Conservation (phyloP, 1,284 basidiomycete genomes). For the Spongispora temasekensis region DNA sequence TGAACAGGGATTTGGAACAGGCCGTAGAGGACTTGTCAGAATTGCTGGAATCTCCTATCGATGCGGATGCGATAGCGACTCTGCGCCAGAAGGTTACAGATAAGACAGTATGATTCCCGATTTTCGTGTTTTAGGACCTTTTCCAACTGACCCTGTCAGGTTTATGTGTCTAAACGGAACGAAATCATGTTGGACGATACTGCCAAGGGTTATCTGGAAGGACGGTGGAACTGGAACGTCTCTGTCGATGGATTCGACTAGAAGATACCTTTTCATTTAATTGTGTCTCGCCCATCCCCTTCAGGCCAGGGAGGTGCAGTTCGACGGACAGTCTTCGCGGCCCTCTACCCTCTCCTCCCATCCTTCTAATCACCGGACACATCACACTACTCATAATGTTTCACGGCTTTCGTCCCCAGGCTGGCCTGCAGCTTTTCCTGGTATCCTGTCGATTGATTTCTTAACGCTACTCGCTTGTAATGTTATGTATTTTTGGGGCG, state of each 20-base stretch:
- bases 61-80: conserved; percentile 78
- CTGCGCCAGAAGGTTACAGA: conserved; percentile 93
- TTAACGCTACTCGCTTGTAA: conserved; percentile 15
- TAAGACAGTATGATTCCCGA: conserved; percentile 67
- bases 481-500: conserved; percentile 13
- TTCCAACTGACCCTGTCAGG: conserved; percentile 44
- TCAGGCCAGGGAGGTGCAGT: background rate
- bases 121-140: conserved; percentile 1
- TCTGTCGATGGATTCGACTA: conserved; percentile 62
- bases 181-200: conserved; percentile 96
- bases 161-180: conserved; percentile 96
- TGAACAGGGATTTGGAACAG: conserved; percentile 81
- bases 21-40: conserved; percentile 96
- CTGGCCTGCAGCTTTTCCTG: conserved; percentile 10
- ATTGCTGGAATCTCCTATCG: conserved; percentile 88
- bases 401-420: too few species aligned
- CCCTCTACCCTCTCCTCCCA: background rate
- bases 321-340: background rate
- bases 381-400: background rate
- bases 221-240: conserved; percentile 78
- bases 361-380: conserved; percentile 10
- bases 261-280: conserved; percentile 16
- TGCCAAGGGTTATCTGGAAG: conserved; percentile 86
- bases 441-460: background rate
- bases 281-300: too few species aligned